These are phyloP conservation scores for Aureoboletus auriporus DNA, from an alignment of 768 basidiomycete genomes.

Conservation along the genomic window DNA sequence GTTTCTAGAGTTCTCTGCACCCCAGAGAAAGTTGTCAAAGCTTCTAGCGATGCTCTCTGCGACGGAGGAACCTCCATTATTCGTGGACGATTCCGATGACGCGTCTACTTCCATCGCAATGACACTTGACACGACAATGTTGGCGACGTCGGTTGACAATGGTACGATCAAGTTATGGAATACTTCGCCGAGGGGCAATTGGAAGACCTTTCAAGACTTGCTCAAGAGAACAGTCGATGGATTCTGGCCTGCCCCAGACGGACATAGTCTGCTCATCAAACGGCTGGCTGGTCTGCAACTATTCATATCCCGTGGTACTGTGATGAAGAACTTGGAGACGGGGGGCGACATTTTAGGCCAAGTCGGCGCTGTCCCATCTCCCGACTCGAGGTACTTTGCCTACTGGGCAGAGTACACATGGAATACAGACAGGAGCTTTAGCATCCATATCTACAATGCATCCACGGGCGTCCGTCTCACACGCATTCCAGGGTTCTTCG, in stretches of 20 bases:
- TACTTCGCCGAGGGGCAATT: slow-evolving; percentile 1
- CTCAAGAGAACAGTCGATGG: not conserved
- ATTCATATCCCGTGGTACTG: not conserved
- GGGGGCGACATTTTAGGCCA: slow-evolving; percentile 3
- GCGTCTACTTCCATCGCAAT: slow-evolving; percentile 2
- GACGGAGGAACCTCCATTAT: slow-evolving; percentile 8
- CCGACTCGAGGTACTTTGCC: slow-evolving; percentile 15
- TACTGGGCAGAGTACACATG: slow-evolving; percentile 17
- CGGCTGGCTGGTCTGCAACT: slow-evolving; percentile 8
- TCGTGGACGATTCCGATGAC: not conserved
- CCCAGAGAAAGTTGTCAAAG: slow-evolving; percentile 1
- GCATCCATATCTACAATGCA: slow-evolving; percentile 16
- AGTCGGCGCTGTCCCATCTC: slow-evolving; percentile 6
- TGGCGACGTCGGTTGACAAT: slow-evolving; percentile 6
- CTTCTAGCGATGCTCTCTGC: slow-evolving; percentile 4
- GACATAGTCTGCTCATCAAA: slow-evolving; percentile 9
- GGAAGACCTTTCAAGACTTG: slow-evolving; percentile 1
- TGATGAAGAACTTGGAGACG: slow-evolving; percentile 10
- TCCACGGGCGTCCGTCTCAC: slow-evolving; percentile 12
- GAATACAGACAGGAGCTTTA: slow-evolving; percentile 12
- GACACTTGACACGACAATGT: slow-evolving; percentile 5
- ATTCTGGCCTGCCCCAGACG: slow-evolving; percentile 13
- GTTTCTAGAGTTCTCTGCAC: not conserved
- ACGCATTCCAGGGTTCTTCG: slow-evolving; percentile 12
- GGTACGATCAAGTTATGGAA: slow-evolving; percentile 14